These are phyloP conservation scores for Mangifera indica DNA, from an alignment of 345 rosid species.

Conservation along the genomic window DNA sequence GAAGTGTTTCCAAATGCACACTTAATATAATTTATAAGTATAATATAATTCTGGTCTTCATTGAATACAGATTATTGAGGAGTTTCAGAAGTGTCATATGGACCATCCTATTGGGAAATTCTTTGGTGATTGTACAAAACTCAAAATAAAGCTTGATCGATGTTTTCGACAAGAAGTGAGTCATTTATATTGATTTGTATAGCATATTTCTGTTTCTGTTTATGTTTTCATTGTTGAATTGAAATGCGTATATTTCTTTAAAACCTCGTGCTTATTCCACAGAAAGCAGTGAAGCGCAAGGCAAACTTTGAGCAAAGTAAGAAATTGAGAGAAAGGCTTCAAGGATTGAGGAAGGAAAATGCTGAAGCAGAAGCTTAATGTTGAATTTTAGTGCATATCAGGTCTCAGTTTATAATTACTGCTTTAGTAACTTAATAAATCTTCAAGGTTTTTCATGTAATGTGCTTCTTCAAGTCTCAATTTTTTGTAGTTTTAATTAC, in stretches of 20 bases:
- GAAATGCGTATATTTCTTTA: background rate
- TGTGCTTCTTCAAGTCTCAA: background rate
- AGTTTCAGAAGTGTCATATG: slow-evolving; percentile 81
- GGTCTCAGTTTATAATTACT: background rate
- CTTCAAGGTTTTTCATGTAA: background rate
- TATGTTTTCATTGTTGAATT: background rate
- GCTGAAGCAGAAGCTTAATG: slow-evolving; percentile 26
- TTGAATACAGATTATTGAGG: slow-evolving; percentile 50
- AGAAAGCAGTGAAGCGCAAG: slow-evolving; percentile 93
- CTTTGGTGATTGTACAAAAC: slow-evolving; percentile 83
- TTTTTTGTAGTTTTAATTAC: too few species aligned
- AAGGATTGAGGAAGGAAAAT: slow-evolving; percentile 47
- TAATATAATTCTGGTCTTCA: too few species aligned
- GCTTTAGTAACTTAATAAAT: background rate
- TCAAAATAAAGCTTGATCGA: slow-evolving; percentile 77
- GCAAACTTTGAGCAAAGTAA: slow-evolving; percentile 72
- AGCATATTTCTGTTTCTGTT: background rate
- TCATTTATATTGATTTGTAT: background rate
- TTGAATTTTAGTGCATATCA: background rate
- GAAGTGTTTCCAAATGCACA: background rate
- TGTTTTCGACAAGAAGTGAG: slow-evolving; percentile 85
- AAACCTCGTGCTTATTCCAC: slow-evolving; percentile 14
- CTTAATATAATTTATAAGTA: background rate
- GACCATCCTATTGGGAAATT: slow-evolving; percentile 85
- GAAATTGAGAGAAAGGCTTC: slow-evolving; percentile 57